phyloP scores from a whole-genome alignment of 2,329 filamentous ascomycete genomes.

The Pestalotiopsis sp. region DNA sequence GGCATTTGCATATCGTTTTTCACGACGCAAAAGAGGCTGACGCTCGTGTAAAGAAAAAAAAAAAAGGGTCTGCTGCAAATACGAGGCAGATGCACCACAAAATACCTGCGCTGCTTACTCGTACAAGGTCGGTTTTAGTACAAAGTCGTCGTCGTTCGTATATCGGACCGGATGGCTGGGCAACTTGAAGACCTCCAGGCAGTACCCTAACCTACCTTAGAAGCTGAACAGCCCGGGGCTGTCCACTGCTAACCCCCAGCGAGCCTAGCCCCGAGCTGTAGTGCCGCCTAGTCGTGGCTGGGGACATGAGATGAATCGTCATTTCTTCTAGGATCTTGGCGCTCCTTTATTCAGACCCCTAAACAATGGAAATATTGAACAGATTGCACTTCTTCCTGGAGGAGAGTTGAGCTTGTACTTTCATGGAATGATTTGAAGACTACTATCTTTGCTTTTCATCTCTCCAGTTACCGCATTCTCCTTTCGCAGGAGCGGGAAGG shows the following conservation, averaged over 20 bases:
- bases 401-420: neutral
- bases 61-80: neutral
- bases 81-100: neutral
- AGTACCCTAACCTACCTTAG: neutral
- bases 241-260: neutral
- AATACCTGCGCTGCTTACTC: neutral
- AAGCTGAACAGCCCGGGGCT: neutral
- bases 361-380: neutral
- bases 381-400: neutral
- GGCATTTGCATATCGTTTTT: neutral
- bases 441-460: neutral
- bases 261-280: neutral
- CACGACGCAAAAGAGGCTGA: neutral
- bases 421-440: neutral
- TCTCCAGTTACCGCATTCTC: neutral
- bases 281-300: neutral
- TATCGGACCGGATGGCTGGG: neutral
- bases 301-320: slow-evolving; percentile 9
- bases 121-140: neutral
- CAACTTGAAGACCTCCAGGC: too few species aligned
- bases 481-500: neutral
- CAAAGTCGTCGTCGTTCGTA: neutral
- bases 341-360: neutral
- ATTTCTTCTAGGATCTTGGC: slow-evolving; percentile 4
- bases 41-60: neutral